Percentiles rank a stretch among this genome's conserved stretches.
Evolutionary conservation across 164 flowering plant species (phyloP).

Genomic region (Vitis rotundifolia): DNA sequence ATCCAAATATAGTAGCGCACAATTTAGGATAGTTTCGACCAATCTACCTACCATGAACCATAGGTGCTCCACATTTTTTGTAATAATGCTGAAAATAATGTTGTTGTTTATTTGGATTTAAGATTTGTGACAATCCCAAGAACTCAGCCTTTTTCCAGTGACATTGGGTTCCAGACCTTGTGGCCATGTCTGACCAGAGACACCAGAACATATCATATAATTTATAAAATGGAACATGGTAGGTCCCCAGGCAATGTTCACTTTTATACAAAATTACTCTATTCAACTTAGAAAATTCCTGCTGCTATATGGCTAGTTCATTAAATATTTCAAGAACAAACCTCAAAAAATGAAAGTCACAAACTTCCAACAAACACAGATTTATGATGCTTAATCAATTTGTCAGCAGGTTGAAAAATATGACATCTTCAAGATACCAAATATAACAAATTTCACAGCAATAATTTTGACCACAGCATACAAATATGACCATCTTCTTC

Average conservation of each 20-base stretch:
- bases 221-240: slow-evolving; percentile 2
- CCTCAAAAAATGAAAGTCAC: too few relatives aligned
- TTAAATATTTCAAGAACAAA: not conserved
- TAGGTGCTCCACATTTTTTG: not conserved
- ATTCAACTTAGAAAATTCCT: not conserved
- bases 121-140: not conserved
- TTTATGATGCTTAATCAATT: too few relatives aligned
- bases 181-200: slow-evolving; percentile 6
- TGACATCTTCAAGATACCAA: not conserved
- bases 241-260: slow-evolving; percentile 11
- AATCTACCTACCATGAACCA: not conserved
- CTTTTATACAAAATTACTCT: not conserved
- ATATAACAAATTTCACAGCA: not conserved
- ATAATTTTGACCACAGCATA: not conserved
- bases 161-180: slow-evolving; percentile 9
- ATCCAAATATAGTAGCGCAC: too few relatives aligned
- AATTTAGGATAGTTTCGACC: too few relatives aligned
- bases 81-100: not conserved
- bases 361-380: too few relatives aligned
- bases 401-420: too few relatives aligned
- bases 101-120: not conserved
- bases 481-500: too few relatives aligned
- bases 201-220: not conserved
- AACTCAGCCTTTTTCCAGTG: not conserved
- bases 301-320: not conserved